Percentiles rank a stretch among this genome's conserved stretches.
Evolutionary conservation across 352 stramenopile species (phyloP).

Genomic region (Pythium plurisporium): DNA sequence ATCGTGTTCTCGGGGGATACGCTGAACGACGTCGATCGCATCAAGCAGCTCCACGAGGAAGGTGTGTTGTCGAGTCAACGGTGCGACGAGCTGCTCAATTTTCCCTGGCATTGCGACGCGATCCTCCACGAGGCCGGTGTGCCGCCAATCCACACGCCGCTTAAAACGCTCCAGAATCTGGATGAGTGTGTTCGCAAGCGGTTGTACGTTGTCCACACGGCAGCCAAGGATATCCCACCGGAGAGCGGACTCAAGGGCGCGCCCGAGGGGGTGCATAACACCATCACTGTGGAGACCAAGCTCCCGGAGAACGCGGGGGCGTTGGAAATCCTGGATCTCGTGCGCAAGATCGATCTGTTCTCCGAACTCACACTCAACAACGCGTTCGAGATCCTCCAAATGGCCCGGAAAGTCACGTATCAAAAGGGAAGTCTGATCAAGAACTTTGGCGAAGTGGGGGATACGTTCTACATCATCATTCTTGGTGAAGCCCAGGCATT

Average conservation of each 20-base stretch:
- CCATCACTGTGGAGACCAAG: conserved; percentile 75
- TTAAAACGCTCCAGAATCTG: conserved; percentile 91
- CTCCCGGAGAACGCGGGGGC: conserved; percentile 71
- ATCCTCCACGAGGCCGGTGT: conserved; percentile 94
- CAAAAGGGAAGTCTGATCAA: conserved; percentile 50
- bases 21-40: conserved; percentile 93
- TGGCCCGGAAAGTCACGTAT: conserved; percentile 70
- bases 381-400: conserved; percentile 83
- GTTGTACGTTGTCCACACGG: conserved; percentile 94
- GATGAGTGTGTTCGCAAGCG: conserved; percentile 87
- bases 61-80: conserved; percentile 83
- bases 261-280: conserved; percentile 87
- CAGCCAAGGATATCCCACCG: conserved; percentile 72
- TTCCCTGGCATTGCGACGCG: conserved; percentile 92
- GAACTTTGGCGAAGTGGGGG: conserved; percentile 39
- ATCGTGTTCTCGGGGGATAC: conserved; percentile 96
- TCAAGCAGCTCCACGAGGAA: conserved; percentile 70
- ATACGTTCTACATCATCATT: conserved; percentile 83
- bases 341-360: conserved; percentile 83
- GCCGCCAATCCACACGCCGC: conserved; percentile 93
- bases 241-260: conserved; percentile 82
- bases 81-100: conserved; percentile 90
- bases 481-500: conserved; percentile 60
- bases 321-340: conserved; percentile 80
- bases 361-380: conserved; percentile 77